Evolutionary conservation across 768 basidiomycete species (phyloP), one percentile per base, ranked within the genome.

Genomic region (Pholiota microspora): DNA sequence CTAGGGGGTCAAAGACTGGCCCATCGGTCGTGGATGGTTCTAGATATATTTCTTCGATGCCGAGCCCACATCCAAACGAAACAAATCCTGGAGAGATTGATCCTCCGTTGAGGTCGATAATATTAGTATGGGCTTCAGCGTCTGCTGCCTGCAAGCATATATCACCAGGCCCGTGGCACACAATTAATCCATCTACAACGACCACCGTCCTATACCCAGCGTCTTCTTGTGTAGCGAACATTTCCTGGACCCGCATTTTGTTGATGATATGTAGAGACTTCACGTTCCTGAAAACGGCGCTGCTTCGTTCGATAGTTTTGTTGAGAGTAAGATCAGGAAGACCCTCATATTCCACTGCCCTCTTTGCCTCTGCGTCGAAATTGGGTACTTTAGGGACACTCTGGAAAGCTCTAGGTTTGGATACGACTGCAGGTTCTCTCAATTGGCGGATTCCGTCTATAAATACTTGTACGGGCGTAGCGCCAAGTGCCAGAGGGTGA

Each of bases 361-460:
- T 77, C 28, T 71, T 68, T 3, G 84, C 83, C 61, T 92, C 91
- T 45, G 78, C 73, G 62, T 86, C 82, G 59, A 87, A 94, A 60
- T 88, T 76, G 0, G 91, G 90, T 1, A 84, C 82, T 36, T 68
- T 71, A 0, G 90, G 88, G 5, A 67, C 47, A 6, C 62, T 60
- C 57, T 82, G 80, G 64, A 73, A 79, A 13, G 65, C 54, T 7
- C 59, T 52, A 1, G 79, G 78, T 64, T 95, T 94, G 47, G 69
- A 45, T 34, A 77, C 65, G 15, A 79, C 66, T 59, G 75, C 65
- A 2, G 85, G 77, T 2, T 69, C 63, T 27, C 72, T 61, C 2
- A 90, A 62, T 64, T 98, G 94, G 1, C 86, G 70, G 46, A 96
- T 86, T 1, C 94, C 94, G 62, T 98, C 94, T 56, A 96, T 90